These are phyloP conservation scores for Jamesozyma spencerorum DNA, from an alignment of 805 yeast genomes.

Conservation along the genomic window DNA sequence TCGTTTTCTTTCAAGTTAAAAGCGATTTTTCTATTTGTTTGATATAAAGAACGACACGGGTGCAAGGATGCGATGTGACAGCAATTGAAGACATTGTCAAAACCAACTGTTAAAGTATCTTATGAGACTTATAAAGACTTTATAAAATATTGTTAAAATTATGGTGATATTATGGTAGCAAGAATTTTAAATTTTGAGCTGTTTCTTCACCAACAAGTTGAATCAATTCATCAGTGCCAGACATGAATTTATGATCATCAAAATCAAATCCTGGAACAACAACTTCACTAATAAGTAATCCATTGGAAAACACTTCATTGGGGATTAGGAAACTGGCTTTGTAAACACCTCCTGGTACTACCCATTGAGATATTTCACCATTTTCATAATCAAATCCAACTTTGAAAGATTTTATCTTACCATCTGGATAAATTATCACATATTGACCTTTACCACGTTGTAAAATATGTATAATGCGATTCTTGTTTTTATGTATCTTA, in stretches of 20 bases:
- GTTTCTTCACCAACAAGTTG: slow-evolving; percentile 32
- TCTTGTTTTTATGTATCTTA: slow-evolving; percentile 40
- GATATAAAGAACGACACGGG: too few relatives aligned
- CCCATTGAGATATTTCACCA: slow-evolving; percentile 52
- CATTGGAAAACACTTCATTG: slow-evolving; percentile 30
- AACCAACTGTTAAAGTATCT: too few relatives aligned
- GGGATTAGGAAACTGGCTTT: slow-evolving; percentile 46
- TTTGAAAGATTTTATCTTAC: slow-evolving; percentile 38
- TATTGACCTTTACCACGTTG: slow-evolving; percentile 50
- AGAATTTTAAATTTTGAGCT: slow-evolving; percentile 32
- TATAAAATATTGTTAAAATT: too few relatives aligned
- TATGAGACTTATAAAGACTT: too few relatives aligned
- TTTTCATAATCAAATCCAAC: slow-evolving; percentile 42
- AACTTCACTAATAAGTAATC: slow-evolving; percentile 44
- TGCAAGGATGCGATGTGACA: too few relatives aligned
- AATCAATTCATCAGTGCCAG: slow-evolving; percentile 26
- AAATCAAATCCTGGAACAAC: slow-evolving; percentile 57
- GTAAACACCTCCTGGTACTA: slow-evolving; percentile 52
- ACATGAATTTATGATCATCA: slow-evolving; percentile 41
- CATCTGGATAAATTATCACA: slow-evolving; percentile 44
- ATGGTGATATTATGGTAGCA: slow-evolving; percentile 26
- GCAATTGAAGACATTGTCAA: too few relatives aligned
- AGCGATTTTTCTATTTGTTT: too few relatives aligned
- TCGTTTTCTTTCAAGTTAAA: too few relatives aligned
- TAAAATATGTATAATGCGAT: slow-evolving; percentile 47